Evolutionary conservation across 176 grass and related monocot genomes (phyloP).

Genomic region (Oryza glumipatula): DNA sequence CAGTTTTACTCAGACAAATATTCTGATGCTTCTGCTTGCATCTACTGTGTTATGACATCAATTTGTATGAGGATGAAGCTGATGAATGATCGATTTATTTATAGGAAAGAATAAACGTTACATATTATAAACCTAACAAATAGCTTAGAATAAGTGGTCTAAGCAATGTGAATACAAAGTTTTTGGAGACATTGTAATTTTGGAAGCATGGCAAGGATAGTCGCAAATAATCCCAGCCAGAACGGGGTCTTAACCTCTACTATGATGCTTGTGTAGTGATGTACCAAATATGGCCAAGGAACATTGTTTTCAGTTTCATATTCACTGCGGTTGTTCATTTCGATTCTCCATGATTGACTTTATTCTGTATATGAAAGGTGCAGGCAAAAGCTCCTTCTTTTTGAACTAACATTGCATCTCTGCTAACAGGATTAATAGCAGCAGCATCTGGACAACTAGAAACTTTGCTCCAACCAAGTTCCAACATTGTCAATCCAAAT

Average conservation of each 20-base stretch:
- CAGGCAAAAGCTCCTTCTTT: constrained; percentile 5
- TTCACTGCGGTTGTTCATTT: not conserved
- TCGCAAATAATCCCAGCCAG: too few species aligned
- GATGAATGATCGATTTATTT: too few species aligned
- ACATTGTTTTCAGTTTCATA: not conserved
- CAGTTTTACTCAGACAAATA: constrained; percentile 11
- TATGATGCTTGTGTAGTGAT: constrained; percentile 4
- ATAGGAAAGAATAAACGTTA: too few species aligned
- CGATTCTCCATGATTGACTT: not conserved
- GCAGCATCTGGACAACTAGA: constrained; percentile 72
- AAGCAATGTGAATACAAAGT: too few species aligned
- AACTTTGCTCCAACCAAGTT: constrained; percentile 45
- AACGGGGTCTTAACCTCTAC: not conserved
- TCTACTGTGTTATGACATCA: not conserved
- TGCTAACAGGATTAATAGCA: constrained; percentile 75
- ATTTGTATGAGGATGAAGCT: too few species aligned
- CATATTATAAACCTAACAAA: not conserved
- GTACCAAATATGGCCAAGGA: not conserved
- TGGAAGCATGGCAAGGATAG: too few species aligned
- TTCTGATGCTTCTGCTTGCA: not conserved
- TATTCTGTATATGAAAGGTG: not conserved
- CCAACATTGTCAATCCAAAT: not conserved
- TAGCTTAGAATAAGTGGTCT: too few species aligned
- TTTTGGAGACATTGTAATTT: too few species aligned
- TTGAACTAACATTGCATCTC: not conserved